These are phyloP conservation scores for Lagerstroemia speciosa DNA, from an alignment of 345 rosid genomes.

Conservation along the genomic window DNA sequence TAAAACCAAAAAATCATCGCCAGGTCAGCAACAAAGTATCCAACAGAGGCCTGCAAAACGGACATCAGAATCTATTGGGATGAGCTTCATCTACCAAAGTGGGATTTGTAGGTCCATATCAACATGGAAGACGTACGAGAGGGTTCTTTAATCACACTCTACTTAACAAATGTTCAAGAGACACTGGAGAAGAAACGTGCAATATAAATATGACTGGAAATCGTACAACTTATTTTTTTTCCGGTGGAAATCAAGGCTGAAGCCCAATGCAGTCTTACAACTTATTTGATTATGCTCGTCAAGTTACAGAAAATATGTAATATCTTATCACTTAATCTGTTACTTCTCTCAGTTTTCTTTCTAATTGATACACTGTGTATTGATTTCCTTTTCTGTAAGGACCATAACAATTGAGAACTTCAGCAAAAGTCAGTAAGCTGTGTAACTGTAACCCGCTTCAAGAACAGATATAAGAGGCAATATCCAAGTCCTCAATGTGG, in stretches of 20 bases:
- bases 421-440: not conserved
- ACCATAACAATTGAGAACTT: not conserved
- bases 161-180: not conserved
- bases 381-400: not conserved
- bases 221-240: not conserved
- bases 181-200: not conserved
- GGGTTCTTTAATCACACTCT: not conserved
- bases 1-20: slow-evolving; percentile 54
- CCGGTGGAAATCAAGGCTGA: too few species aligned
- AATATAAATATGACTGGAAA: not conserved
- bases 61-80: not conserved
- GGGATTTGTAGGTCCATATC: not conserved
- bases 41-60: slow-evolving; percentile 41
- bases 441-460: not conserved
- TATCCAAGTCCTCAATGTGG: not conserved
- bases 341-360: not conserved
- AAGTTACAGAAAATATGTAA: too few species aligned
- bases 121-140: not conserved
- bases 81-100: not conserved
- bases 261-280: too few species aligned
- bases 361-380: not conserved
- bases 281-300: too few species aligned
- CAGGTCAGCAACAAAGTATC: slow-evolving; percentile 48
- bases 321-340: not conserved
- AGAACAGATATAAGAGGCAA: not conserved